Evolutionary conservation across 2,329 filamentous ascomycete species (phyloP), one percentile per base, ranked within the genome.

Genomic region (Helminthosporium solani): DNA sequence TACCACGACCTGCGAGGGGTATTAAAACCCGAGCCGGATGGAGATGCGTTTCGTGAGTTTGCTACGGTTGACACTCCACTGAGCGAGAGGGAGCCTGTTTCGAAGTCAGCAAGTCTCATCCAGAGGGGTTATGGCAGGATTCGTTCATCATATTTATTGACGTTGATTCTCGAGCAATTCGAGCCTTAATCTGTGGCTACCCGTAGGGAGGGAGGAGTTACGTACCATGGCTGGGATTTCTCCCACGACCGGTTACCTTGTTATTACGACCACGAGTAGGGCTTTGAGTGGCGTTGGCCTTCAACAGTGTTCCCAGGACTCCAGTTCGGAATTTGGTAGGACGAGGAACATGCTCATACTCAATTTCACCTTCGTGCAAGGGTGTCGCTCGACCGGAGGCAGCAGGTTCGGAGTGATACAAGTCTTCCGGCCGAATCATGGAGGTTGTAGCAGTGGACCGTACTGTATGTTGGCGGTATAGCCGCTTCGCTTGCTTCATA

Each of bases 271-370:
- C 40, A 7, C 44, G 47, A n/a, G 28, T 8, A 36, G 47, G 33
- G 14, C 33, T 33, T 1, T 52, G 49, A 7, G 46, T 34, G 19
- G 57, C 54, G 15, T 52, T 60, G 15, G 60, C 64, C 42, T 85
- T 88, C 40, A 94, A 73, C 0, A 95, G 73, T 0, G 84, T 85
- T 2, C 85, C 84, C 1, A 95, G 73, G 37, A 92, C 81, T 23
- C 89, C 87, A 23, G 84, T 85, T 40, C 84, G 82, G 64, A 88
- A 91, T 52, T 85, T 80, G 18, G 76, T 71, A 3, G 87, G 87
- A 33, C 78, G 76, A 35, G 85, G 82, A 15, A 88, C 80, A 60
- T 88, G 88, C 45, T 81, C 78, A 34, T 81, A 78, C 38, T 79
- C 77, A 18, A 79, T 75, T 34, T 81, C 75, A 31, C 70, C 62